Conservation (phyloP, 352 stramenopile genomes). For the Phytophthora uliginosa region DNA sequence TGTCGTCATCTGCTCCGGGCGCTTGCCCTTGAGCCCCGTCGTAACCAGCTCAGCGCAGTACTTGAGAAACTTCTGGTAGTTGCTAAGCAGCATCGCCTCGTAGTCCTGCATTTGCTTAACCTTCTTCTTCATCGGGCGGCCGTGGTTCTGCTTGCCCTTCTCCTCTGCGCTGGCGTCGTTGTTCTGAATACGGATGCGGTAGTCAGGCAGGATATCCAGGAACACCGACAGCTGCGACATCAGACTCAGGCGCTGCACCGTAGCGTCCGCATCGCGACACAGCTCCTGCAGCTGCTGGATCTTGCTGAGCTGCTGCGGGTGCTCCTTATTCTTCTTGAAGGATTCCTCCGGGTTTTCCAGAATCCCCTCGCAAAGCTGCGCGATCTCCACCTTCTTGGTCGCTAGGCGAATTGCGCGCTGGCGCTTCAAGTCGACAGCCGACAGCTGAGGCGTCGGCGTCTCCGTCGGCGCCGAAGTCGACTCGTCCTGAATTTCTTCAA, state of each 20-base stretch:
- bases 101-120: constrained; percentile 91
- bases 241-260: constrained; percentile 89
- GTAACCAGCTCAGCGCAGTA: constrained; percentile 73
- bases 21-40: constrained; percentile 65
- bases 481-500: constrained; percentile 71
- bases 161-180: constrained; percentile 80
- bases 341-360: constrained; percentile 88
- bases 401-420: constrained; percentile 77
- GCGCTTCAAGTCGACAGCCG: constrained; percentile 66
- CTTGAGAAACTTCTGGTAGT: constrained; percentile 90
- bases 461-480: constrained; percentile 12
- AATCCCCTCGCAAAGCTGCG: constrained; percentile 91
- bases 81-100: constrained; percentile 76
- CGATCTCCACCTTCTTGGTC: constrained; percentile 92
- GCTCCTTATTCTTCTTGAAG: constrained; percentile 90
- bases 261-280: constrained; percentile 76
- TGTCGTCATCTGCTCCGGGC: constrained; percentile 48
- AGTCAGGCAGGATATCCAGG: constrained; percentile 96
- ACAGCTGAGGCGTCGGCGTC: constrained; percentile 25
- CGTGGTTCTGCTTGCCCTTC: constrained; percentile 86
- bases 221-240: constrained; percentile 96
- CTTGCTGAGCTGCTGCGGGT: constrained; percentile 82
- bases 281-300: constrained; percentile 82
- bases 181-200: constrained; percentile 94
- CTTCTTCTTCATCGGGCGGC: constrained; percentile 87